Base-by-base conservation (phyloP, 1,284 basidiomycete genomes). In the Vanrija sp. region DNA sequence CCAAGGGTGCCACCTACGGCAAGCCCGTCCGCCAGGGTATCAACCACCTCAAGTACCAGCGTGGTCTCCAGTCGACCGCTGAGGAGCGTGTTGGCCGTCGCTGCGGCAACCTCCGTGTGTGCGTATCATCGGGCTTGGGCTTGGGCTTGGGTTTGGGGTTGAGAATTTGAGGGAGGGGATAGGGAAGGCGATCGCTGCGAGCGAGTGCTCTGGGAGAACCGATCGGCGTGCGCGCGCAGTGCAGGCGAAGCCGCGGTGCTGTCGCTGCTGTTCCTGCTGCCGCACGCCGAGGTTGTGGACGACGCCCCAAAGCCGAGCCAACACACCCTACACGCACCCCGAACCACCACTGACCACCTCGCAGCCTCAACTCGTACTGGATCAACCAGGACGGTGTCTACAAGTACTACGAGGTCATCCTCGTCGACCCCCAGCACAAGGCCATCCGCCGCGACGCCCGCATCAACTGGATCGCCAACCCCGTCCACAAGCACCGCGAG, bases 21-120 rank as follows among this genome's bases (percentile, higher is more conserved):
- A 99, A 99, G 81, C 96, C 96, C 77, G 95, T 98, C 65, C 89
- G 88, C 77, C 96, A 98, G 83, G 96, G 96, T 88, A 89, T 98
- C 74, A 98, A 95, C 84, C 94, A 98, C 78, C 85, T 99, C 80
- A 99, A 99, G 82, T 92, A 84, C 83, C 93, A 97, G 80, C 87
- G 95, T 66, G 86, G 93, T 60, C 82, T 98, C 72, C 85, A 89
- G 76, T 87, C 88, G 68, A 88, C 88, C 55, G 96, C 96, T 53
- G 96, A 99, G 82, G 96, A 98, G 83, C 90, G 96, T 78, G 93
- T 98, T 64, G 96, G 93, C 60, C 86, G 85, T 73, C 86, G 95
- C 70, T 98, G 95, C 76, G 91, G 92, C 54, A 97, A 98, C 80
- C 80, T 98, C 70, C 86, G 95, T 58, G 94, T 98, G 70, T 72